Percentiles rank a stretch among this genome's conserved stretches.
Conservation (phyloP, 345 rosid genomes). For the Arabis alpina region DNA sequence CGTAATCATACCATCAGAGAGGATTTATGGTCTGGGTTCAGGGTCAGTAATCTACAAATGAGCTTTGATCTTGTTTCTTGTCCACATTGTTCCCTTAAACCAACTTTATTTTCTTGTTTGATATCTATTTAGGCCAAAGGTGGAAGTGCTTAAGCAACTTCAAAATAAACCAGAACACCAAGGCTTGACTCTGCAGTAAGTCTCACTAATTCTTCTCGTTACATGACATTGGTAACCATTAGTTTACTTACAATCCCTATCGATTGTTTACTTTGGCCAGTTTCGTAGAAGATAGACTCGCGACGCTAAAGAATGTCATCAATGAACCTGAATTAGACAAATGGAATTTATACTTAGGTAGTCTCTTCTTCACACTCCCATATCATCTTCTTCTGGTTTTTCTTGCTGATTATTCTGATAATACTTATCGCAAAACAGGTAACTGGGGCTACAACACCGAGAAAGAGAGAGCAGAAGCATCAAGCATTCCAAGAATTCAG, state of each 20-base stretch:
- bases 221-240: background rate
- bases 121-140: conserved; percentile 62
- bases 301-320: conserved; percentile 87
- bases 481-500: conserved; percentile 66
- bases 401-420: background rate
- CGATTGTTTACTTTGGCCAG: conserved; percentile 44
- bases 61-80: background rate
- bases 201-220: conserved; percentile 5
- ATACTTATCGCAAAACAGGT: conserved; percentile 20
- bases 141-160: conserved; percentile 81
- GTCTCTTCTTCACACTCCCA: background rate
- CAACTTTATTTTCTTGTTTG: conserved; percentile 4
- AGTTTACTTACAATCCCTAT: conserved; percentile 13
- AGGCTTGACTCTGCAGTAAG: conserved; percentile 72
- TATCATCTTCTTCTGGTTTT: conserved; percentile 4
- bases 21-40: conserved; percentile 77
- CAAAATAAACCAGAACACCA: conserved; percentile 79
- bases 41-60: conserved; percentile 60
- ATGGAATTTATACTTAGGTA: conserved; percentile 85
- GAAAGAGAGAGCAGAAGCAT: conserved; percentile 85
- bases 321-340: conserved; percentile 81
- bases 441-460: conserved; percentile 47
- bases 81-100: background rate
- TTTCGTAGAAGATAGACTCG: conserved; percentile 93
- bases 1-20: conserved; percentile 72